Evolutionary conservation across 768 basidiomycete species (phyloP), one percentile per base, ranked within the genome.

Genomic region (Rubroboletus satanas): DNA sequence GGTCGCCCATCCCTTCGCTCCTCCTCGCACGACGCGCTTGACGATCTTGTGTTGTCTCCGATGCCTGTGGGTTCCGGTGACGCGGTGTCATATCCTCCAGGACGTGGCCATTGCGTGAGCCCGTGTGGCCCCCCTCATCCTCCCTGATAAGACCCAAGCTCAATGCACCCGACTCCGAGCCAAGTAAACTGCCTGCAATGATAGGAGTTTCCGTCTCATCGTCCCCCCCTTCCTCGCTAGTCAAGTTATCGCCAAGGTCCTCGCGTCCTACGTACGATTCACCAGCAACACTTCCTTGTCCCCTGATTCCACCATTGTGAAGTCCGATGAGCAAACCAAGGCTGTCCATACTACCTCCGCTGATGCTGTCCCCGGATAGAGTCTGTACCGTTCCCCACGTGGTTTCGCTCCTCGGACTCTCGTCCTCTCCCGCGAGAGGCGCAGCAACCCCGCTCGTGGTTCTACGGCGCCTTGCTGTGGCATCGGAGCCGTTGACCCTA

Each of bases 371-470:
- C 35, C 39, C 23, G 60, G 68, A 61, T 15, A 60, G 50, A 3
- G 73, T 64, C 7, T 59, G 64, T 2, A 71, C 62, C n/a, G 71
- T 73, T 37, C 71, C 71, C 71, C 71, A 73, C 2, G 71, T 73
- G 17, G 71, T 71, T 55, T 66, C 69, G 54, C 69, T 72, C 50
- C 69, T 60, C 10, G 69, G 70, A 9, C 69, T 72, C 23, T 66
- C 68, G 45, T 55, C 26, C 52, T 58, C 64, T 5, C 51, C 49
- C 0, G 45, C 48, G n/a, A 66, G 57, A 0, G 68, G 61, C 15
- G 28, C 55, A 39, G 42, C 52, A 11, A 61, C 31, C 15, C 59
- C 61, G 6, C 44, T 60, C 49, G 36, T 43, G 23, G 31, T 36
- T 38, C 60, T 60, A 21, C 45, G 58, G 11, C 29, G 47, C 41